Base-by-base conservation (phyloP, 768 basidiomycete species). In the Tubosaeta sp. region DNA sequence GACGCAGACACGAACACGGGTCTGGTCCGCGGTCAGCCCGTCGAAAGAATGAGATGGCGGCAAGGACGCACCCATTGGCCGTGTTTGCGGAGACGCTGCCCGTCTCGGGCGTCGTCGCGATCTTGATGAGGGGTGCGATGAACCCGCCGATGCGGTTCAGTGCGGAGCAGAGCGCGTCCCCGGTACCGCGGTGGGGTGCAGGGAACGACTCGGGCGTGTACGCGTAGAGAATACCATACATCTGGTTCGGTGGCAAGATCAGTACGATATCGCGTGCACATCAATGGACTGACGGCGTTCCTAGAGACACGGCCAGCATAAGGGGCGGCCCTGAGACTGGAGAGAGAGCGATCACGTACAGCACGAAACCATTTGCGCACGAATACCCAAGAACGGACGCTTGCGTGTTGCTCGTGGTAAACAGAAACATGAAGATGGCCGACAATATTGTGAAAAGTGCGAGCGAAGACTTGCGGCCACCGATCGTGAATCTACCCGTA, bases 201-300 rank as follows among this genome's bases (percentile, higher is more conserved):
- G 81, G 77, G 68, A 83, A 82, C 18, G 79, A 76, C 59, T 82
- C 80, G 1, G 81, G 81, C 8, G 81, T 82, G 56, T 80, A 81
- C 2, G 79, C 79, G 47, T 76, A 82, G 13, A 80, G 67, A 10
- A 79, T 71, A 10, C 77, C 79, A 52, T 79, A 79, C 76, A 77
- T 76, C 73, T 66, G 22, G 11, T 22, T 43, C 10, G 3, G 27
- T 30, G n/a, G 21, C 13, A 44, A 14, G n/a, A 12, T 44, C 40
- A 54, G n/a, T 41, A 14, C 16, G 4, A 35, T 46, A 19, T 36
- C 35, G 10, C 3, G 9, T 36, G 18, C 22, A 31, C n/a, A 24
- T 36, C 16, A 25, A 49, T 31, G 4, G 12, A 55, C 57, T 56
- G 44, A 75, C 74, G 25, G 75, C 73, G 51, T 76, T 71, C 60